These are phyloP conservation scores for Phytomonas francai DNA, from an alignment of 208 protist species.

Conservation along the genomic window DNA sequence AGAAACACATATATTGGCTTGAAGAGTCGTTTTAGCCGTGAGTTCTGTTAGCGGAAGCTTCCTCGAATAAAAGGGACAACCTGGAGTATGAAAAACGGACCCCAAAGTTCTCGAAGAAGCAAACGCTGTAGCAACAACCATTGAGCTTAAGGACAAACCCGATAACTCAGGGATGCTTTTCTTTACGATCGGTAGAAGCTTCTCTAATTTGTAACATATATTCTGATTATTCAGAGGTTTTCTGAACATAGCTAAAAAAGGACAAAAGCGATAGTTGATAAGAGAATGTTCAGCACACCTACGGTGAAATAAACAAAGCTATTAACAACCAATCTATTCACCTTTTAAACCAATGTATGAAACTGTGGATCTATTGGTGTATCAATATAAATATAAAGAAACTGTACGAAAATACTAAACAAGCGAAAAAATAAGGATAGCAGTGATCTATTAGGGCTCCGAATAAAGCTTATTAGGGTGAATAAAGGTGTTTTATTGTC, in stretches of 20 bases:
- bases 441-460: not conserved
- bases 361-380: not conserved
- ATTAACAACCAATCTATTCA: not conserved
- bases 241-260: not conserved
- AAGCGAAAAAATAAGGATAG: not conserved
- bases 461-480: not conserved
- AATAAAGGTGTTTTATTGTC: not conserved
- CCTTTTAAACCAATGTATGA: slow-evolving; percentile 1
- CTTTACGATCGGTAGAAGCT: slow-evolving; percentile 21
- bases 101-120: slow-evolving; percentile 12
- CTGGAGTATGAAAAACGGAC: slow-evolving; percentile 15
- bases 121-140: slow-evolving; percentile 28
- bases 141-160: slow-evolving; percentile 21
- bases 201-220: not conserved
- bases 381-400: not conserved
- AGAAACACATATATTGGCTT: slow-evolving; percentile 32
- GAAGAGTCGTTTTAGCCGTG: slow-evolving; percentile 31
- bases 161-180: not conserved
- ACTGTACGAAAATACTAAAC: not conserved
- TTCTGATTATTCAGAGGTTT: not conserved
- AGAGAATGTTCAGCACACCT: not conserved
- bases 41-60: slow-evolving; percentile 36
- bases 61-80: slow-evolving; percentile 50
- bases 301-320: slow-evolving; percentile 4
- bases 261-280: not conserved